Base-by-base conservation (phyloP, 176 grass and related monocot genomes). In the Saccharum spontaneum region DNA sequence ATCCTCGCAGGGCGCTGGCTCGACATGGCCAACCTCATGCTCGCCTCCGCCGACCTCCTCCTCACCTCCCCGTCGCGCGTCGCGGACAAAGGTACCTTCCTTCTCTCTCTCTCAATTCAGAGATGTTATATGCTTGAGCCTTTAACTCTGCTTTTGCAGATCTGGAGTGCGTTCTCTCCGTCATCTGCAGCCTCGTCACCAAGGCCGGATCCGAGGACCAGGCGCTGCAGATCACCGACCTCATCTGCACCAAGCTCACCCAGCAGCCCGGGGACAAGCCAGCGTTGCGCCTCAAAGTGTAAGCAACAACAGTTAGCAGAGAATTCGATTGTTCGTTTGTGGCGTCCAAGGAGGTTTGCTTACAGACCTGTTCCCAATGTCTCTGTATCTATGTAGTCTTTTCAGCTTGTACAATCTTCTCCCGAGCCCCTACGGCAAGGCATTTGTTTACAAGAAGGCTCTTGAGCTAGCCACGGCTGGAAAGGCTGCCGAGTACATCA, bases 321-420 rank as follows among this genome's bases (percentile, higher is more conserved):
- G 1, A 24, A 8, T 52, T 73, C 7, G 17, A 28, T 73, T 37
- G 4, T 82, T 79, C 9, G 13, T 57, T 67, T 40, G 38, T 40
- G 37, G 13, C 63, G 67, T 70, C 34, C 23, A 38, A 24, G 10
- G 48, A 28, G 28, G 38, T 55, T 26, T 7, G 17, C 78, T 69
- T 37, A 80, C 78, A 6, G 64, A 13, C 18, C 18, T 8, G 75
- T n/a, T 62, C 16, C 3, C 28, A 28, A 28, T 28, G 28, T 28
- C 1, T 79, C 41, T 40, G 1, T n/a, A 15, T 15, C 0, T 23
- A 3, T 61, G 70, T 79, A 98, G 97, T 11, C 49, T 99, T 16
- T 96, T 99, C 77, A 84, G 84, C 86, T 22, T 98, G 60, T 98
- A 96, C 90, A 99, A 99, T 71, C 74, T 99, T 69, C 83, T 96